phyloP scores from a whole-genome alignment of 2,329 filamentous ascomycete species.

The Xylaria sp. region DNA sequence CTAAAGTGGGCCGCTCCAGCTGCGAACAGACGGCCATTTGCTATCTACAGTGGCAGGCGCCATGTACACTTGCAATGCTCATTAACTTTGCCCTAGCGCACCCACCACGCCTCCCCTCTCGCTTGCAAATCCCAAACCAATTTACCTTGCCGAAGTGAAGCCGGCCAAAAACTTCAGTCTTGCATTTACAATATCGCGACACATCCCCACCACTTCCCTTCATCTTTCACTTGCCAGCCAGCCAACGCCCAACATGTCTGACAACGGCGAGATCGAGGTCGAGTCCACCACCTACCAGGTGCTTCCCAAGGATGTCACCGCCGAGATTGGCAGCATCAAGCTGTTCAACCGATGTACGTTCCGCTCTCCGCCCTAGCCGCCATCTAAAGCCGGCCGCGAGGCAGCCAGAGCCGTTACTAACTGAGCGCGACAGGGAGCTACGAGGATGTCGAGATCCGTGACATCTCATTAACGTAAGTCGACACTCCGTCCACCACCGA shows the following conservation, averaged over 20 bases:
- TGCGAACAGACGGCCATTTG: background rate
- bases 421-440: constrained; percentile 51
- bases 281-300: constrained; percentile 58
- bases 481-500: constrained; percentile 24
- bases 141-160: constrained; percentile 22
- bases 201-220: constrained; percentile 30
- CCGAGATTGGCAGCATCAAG: constrained; percentile 73
- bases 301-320: constrained; percentile 72
- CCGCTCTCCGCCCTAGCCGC: constrained; percentile 20
- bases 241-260: constrained; percentile 60
- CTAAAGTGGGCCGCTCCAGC: background rate
- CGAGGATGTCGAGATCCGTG: constrained; percentile 98
- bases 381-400: constrained; percentile 12
- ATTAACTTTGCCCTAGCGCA: constrained; percentile 19
- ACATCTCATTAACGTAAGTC: constrained; percentile 98
- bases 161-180: constrained; percentile 31
- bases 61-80: background rate
- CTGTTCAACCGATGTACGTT: constrained; percentile 60
- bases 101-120: constrained; percentile 20
- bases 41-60: background rate
- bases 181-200: constrained; percentile 30
- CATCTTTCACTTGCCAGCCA: constrained; percentile 19
- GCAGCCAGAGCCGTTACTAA: constrained; percentile 8
- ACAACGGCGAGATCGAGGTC: constrained; percentile 75
- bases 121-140: constrained; percentile 16